Percentiles rank a stretch among this genome's conserved stretches.
phyloP scores from a whole-genome alignment of 345 rosid species.

The Combretum micranthum region DNA sequence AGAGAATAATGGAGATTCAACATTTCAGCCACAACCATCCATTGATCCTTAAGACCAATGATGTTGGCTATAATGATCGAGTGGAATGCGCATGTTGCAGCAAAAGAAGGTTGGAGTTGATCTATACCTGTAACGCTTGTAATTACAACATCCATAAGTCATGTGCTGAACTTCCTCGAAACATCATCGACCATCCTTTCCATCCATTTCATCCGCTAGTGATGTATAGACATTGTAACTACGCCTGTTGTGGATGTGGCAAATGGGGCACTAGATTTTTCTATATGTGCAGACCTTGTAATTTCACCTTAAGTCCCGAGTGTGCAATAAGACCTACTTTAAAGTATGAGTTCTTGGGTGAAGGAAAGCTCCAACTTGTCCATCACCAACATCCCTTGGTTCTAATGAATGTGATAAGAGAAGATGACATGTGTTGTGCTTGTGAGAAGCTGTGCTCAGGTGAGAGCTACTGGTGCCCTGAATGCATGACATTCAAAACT shows the following conservation, averaged over 20 bases:
- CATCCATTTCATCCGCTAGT: background rate
- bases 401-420: background rate
- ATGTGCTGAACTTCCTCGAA: background rate
- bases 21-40: no score
- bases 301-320: constrained; percentile 8
- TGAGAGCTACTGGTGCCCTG: background rate
- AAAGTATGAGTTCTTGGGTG: constrained; percentile 5
- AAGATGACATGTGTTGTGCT: constrained; percentile 1
- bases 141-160: constrained; percentile 2
- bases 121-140: no score
- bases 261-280: background rate
- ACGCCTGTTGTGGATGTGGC: constrained; percentile 12
- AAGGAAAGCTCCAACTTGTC: constrained; percentile 3
- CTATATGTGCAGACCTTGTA: background rate
- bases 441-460: background rate
- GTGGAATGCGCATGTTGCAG: no score
- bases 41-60: no score
- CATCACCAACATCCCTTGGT: background rate
- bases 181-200: background rate
- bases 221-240: background rate
- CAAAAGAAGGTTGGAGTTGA: no score
- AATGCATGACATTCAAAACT: background rate
- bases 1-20: no score
- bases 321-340: constrained; percentile 3
- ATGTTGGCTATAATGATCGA: no score